phyloP scores from a whole-genome alignment of 345 rosid genomes.

The Triadica sebifera region DNA sequence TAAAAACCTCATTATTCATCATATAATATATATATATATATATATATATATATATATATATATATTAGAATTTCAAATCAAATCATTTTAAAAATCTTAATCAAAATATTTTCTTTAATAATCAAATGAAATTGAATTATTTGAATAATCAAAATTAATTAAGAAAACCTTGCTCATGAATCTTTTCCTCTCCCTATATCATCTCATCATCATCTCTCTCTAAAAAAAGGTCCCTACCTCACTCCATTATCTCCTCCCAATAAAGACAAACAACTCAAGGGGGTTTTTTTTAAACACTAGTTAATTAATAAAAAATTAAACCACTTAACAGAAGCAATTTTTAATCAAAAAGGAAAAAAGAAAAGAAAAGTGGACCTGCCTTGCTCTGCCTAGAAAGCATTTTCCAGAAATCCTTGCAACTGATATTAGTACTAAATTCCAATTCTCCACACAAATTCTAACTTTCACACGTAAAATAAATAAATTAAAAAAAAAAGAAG shows the following conservation, averaged over 20 bases:
- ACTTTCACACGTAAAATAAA: not conserved
- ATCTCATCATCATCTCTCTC: conserved; percentile 12
- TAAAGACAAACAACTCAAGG: conserved; percentile 23
- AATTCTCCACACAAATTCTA: conserved; percentile 27
- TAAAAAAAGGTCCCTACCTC: conserved; percentile 26
- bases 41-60: no score
- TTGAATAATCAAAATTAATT: not conserved
- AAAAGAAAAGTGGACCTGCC: not conserved
- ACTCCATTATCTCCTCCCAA: conserved; percentile 28
- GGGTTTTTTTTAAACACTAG: not conserved
- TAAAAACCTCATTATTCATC: no score
- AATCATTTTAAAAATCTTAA: no score
- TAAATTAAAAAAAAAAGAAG: not conserved
- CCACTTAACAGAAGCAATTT: not conserved
- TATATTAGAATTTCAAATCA: no score
- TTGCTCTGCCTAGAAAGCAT: conserved; percentile 38
- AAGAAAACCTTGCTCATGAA: not conserved
- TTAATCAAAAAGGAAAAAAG: not conserved
- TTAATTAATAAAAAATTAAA: not conserved
- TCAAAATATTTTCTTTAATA: not conserved
- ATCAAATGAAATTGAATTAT: not conserved
- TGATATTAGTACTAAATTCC: conserved; percentile 14
- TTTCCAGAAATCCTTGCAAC: conserved; percentile 52
- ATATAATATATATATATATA: no score
- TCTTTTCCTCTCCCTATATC: not conserved